Evolutionary conservation across 371 early-diverging fungal genomes (phyloP).

Genomic region (Saksenaea vasiformis): DNA sequence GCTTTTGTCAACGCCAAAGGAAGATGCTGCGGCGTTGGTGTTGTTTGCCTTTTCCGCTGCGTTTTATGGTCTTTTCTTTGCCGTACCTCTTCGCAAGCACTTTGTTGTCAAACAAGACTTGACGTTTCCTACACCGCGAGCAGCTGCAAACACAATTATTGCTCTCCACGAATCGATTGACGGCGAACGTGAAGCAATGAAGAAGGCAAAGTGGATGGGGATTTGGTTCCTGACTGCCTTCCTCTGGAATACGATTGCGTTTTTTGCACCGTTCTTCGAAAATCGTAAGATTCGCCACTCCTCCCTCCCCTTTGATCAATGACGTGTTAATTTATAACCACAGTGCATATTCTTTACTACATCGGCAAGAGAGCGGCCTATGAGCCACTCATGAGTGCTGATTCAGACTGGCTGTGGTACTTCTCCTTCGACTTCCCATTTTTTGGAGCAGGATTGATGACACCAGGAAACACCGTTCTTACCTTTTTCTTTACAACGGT

Average conservation of each 20-base stretch:
- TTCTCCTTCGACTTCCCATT: constrained; percentile 61
- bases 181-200: constrained; percentile 41
- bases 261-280: constrained; percentile 59
- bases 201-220: constrained; percentile 52
- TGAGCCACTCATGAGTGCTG: constrained; percentile 49
- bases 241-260: constrained; percentile 45
- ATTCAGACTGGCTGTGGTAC: constrained; percentile 58
- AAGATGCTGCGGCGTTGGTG: constrained; percentile 50
- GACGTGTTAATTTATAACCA: not conserved
- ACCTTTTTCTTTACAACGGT: constrained; percentile 60
- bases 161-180: constrained; percentile 55
- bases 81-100: constrained; percentile 69
- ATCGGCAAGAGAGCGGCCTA: constrained; percentile 54
- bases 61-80: constrained; percentile 75
- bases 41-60: constrained; percentile 60
- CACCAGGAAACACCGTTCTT: constrained; percentile 54
- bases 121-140: constrained; percentile 71
- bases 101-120: constrained; percentile 72
- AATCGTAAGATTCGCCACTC: constrained; percentile 16
- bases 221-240: constrained; percentile 50
- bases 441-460: constrained; percentile 71
- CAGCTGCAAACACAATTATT: constrained; percentile 69
- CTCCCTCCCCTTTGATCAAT: not conserved
- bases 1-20: constrained; percentile 48
- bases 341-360: constrained; percentile 59